Base-by-base conservation (phyloP, 495 filamentous ascomycete species). In the Trichoderma erinaceum region DNA sequence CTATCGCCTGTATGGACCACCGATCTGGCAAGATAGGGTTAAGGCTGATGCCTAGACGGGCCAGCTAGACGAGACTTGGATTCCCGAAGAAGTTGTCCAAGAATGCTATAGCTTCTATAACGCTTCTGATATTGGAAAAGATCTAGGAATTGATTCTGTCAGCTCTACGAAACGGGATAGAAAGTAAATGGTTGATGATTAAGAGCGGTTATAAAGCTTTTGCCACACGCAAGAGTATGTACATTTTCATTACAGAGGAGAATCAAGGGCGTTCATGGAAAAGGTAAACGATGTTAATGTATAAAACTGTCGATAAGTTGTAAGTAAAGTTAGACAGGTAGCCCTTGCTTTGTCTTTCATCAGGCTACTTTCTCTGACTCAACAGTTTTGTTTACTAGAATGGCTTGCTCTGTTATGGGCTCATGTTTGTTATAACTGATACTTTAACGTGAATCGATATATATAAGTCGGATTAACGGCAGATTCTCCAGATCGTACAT, bases 261-360 rank as follows among this genome's bases (percentile, higher is more conserved):
- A 58, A 80, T 83, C 69, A 74, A 82, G 10, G 68, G 82, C 10
- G 76, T 72, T 25, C 75, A 75, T 52, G 79, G 79, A 21, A 83
- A 75, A 63, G 80, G 80, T 11, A 83, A 83, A 82, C 79, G n/a
- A 84, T 84, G 81, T 75, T 83, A 1, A 41, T 83, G 46, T 77
- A 72, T 23, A 77, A 76, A 25, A 73, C 81, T 58, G 77, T 81
- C 61, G 69, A 79, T 41, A 66, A 79, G 25, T 69, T 81, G 27
- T 6, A 29, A 25, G 1, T 29, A 4, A 25, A 4, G 0, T 27
- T 15, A 29, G 15, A 25, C 15, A 61, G 4, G 7, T 27, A 15
- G 27, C 43, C 4, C 82, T 15, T 78, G 75, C 27, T 84, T 76
- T 70, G 82, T 84, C 71, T 82, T 83, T 68, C 82, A 77, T 66